Evolutionary conservation across 2,329 filamentous ascomycete genomes (phyloP), one percentile per base, ranked within the genome.

Genomic region (Hypoxylon sp.): DNA sequence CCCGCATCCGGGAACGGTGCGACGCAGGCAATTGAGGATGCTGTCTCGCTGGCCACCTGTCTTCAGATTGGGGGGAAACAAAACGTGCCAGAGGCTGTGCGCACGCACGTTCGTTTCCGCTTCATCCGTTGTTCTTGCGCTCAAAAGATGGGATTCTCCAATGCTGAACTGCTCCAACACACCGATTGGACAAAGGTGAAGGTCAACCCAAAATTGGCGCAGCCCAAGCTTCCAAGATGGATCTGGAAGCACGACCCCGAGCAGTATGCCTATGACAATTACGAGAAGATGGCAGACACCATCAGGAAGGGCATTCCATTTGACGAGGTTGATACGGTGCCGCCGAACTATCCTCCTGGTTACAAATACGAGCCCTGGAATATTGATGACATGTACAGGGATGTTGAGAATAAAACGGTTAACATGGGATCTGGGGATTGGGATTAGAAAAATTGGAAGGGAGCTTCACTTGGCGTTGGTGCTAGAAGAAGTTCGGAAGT

Each of bases 21-120:
- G 6, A 82, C 79, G 1, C 81, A 82, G 71, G 81, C 80, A 0
- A 81, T 83, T 37, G 81, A 83, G 57, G 81, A 83, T 63, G 80
- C 80, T 14, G 71, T 80, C 29, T 80, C 78, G 4, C 68, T 83
- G 2, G 80, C 80, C 1, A 70, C 78, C 3, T 79, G 80, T 47
- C 78, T 82, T 4, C 78, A 81, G 70, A 68, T 81, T 2, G 78
- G 74, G 11, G 78, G 78, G 2, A 75, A 77, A 59, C 69, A 74
- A 5, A 73, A 77, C 47, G 71, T 79, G 10, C 72, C 78, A 0
- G 64, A 79, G 19, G 75, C 79, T 1, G 76, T 80, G 8, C 76
- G 76, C 13, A 76, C 79, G 17, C 79, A 81, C 69, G 76, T 79
- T 51, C 78, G 79, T 31, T 74, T 81, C 61, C 78, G 80, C 29